A percentile compares a stretch with the other conserved stretches of the same genome.
phyloP scores from a whole-genome alignment of 352 stramenopile genomes.

The Globisporangium echinulatum region DNA sequence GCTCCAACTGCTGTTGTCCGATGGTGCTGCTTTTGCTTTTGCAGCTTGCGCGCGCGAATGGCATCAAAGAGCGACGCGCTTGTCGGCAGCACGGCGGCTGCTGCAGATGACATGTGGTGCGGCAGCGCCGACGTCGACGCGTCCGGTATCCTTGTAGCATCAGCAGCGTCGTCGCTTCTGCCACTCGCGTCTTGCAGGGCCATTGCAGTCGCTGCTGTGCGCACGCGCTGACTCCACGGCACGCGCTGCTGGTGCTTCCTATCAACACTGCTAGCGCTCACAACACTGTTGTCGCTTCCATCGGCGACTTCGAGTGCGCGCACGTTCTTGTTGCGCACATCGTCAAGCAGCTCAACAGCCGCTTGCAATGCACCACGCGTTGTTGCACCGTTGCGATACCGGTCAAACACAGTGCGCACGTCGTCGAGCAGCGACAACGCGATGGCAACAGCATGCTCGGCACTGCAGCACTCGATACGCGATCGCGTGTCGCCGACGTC shows the following conservation, averaged over 20 bases:
- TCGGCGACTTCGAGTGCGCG: background rate
- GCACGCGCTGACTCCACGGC: constrained; percentile 23
- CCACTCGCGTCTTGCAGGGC: background rate
- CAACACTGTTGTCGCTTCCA: background rate
- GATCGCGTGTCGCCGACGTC: constrained; percentile 45
- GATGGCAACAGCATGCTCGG: constrained; percentile 12
- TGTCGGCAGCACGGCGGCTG: constrained; percentile 10
- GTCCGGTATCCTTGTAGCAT: background rate
- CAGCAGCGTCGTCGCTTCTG: background rate
- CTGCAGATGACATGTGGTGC: too few relatives aligned
- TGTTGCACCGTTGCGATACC: background rate
- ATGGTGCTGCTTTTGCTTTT: background rate
- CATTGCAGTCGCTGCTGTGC: too few relatives aligned
- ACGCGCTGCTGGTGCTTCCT: constrained; percentile 15
- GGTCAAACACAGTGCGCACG: constrained; percentile 12
- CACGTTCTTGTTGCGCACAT: constrained; percentile 35
- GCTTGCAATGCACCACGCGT: constrained; percentile 13
- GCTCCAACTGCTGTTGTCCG: background rate
- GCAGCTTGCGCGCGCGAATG: constrained; percentile 34
- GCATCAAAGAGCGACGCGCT: constrained; percentile 42
- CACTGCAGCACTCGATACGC: constrained; percentile 24
- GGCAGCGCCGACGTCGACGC: background rate
- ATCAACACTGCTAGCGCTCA: background rate
- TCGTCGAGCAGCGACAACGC: constrained; percentile 31
- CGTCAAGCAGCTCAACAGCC: constrained; percentile 31